Percentiles rank a stretch among this genome's conserved stretches.
phyloP scores from a whole-genome alignment of 371 early-diverging fungal genomes.

The Haplosporangium sp. region DNA sequence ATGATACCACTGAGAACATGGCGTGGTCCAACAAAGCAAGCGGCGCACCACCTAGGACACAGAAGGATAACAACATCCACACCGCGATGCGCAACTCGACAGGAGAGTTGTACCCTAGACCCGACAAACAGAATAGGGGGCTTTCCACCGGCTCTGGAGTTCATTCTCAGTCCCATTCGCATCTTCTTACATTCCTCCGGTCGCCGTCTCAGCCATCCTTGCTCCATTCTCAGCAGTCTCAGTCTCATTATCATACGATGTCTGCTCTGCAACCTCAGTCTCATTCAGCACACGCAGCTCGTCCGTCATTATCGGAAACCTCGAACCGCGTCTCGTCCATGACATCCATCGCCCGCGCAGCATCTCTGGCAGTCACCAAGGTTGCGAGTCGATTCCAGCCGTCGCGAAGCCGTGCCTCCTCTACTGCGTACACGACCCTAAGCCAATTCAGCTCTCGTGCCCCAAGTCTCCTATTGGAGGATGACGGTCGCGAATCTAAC shows the following conservation, averaged over 20 bases:
- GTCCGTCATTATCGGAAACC: constrained; percentile 25
- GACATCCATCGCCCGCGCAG: constrained; percentile 51
- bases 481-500: constrained; percentile 26
- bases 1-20: not conserved
- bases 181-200: not conserved
- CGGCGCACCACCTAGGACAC: no score
- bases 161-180: not conserved
- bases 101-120: constrained; percentile 20
- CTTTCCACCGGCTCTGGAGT: no score
- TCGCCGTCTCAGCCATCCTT: not conserved
- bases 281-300: constrained; percentile 3
- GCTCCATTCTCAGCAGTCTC: constrained; percentile 1
- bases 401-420: constrained; percentile 31
- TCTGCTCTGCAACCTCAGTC: no score
- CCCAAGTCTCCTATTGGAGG: constrained; percentile 26
- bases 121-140: constrained; percentile 4
- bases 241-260: not conserved
- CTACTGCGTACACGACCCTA: not conserved
- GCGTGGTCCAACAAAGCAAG: not conserved
- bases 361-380: constrained; percentile 38
- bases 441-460: constrained; percentile 31
- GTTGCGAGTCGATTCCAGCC: constrained; percentile 37
- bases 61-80: no score
- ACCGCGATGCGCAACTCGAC: constrained; percentile 16
- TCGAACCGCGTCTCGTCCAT: constrained; percentile 46